Evolutionary conservation across 83 land plant species (phyloP).

Genomic region (Diphasiastrum complanatum): DNA sequence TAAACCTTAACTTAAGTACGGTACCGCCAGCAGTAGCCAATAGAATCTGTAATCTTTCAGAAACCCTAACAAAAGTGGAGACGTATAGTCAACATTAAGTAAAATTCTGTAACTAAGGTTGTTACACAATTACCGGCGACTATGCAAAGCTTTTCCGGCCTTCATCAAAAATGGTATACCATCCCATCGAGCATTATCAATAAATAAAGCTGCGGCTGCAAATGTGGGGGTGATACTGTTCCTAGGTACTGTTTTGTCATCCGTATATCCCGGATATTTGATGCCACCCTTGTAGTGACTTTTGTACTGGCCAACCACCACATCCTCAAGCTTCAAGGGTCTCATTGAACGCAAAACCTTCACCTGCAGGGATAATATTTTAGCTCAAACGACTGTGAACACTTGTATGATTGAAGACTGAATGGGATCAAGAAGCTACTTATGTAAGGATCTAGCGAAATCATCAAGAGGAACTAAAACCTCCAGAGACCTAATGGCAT

Average conservation of each 20-base stretch:
- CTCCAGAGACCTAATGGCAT: neutral
- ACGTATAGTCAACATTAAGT: no score
- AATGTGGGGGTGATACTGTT: conserved; percentile 78
- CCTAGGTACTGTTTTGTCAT: conserved; percentile 80
- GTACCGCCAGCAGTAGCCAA: no score
- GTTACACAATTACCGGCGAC: conserved; percentile 44
- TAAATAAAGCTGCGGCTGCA: conserved; percentile 80
- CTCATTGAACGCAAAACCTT: conserved; percentile 76
- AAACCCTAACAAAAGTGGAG: no score
- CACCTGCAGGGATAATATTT: no score
- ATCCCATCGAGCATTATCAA: conserved; percentile 88
- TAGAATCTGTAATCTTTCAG: no score
- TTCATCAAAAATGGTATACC: conserved; percentile 93
- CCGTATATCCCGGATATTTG: conserved; percentile 65
- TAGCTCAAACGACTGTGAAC: no score
- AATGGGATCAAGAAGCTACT: no score
- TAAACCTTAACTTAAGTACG: no score
- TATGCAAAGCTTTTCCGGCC: conserved; percentile 76
- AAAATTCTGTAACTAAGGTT: no score
- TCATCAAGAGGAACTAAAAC: no score
- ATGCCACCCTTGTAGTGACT: conserved; percentile 58
- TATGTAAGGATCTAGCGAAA: no score
- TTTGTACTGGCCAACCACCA: conserved; percentile 77
- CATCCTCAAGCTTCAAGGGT: conserved; percentile 50
- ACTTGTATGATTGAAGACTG: no score